Evolutionary conservation across 169 alveolate species (phyloP).

Genomic region (Besnoitia besnoiti): DNA sequence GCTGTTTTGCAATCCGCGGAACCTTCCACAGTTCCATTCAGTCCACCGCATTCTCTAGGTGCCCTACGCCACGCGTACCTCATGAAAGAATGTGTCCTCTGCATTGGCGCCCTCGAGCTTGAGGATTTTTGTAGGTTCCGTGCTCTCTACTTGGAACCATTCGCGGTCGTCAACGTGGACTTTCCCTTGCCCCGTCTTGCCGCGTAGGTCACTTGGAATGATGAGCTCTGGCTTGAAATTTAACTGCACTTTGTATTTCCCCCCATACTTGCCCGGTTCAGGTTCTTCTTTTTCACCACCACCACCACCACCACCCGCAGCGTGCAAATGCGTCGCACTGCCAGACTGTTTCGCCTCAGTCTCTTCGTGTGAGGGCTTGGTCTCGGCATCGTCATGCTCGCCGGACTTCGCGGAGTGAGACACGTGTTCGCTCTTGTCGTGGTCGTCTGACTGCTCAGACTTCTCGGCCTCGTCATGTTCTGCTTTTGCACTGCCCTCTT

Average conservation of each 20-base stretch:
- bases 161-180: background rate
- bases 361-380: too few species aligned
- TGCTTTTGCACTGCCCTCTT: background rate
- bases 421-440: background rate
- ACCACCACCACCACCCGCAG: too few species aligned
- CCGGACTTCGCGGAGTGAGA: background rate
- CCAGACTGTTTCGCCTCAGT: too few species aligned
- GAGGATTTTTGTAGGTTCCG: background rate
- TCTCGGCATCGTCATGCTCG: background rate
- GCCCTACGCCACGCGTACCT: background rate
- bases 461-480: background rate
- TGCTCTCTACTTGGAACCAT: constrained; percentile 1
- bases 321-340: too few species aligned
- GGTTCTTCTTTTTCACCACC: background rate
- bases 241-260: constrained; percentile 7
- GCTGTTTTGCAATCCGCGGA: too few species aligned
- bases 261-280: background rate
- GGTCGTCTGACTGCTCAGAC: background rate
- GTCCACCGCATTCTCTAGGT: too few species aligned
- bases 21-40: too few species aligned
- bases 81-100: constrained; percentile 12
- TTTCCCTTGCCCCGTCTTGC: background rate
- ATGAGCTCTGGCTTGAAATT: constrained; percentile 24
- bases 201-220: background rate
- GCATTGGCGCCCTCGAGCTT: background rate